A percentile compares a stretch with the other conserved stretches of the same genome.
phyloP scores from a whole-genome alignment of 179 eudicot genomes.

The Sideroxylon spinosum region DNA sequence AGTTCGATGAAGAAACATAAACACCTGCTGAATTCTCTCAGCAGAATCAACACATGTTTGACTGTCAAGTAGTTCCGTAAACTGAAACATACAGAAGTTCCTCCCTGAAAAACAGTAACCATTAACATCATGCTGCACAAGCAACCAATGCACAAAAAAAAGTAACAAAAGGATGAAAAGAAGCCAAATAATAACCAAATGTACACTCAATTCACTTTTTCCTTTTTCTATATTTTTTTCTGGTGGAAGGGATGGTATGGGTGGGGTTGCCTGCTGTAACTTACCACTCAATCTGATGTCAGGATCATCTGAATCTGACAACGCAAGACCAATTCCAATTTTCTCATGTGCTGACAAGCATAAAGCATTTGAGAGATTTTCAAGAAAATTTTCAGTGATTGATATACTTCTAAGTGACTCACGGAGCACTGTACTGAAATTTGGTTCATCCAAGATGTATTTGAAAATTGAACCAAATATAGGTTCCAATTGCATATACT shows the following conservation, averaged over 20 bases:
- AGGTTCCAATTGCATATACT: conserved; percentile 46
- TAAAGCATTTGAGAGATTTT: conserved; percentile 52
- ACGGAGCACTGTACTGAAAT: conserved; percentile 67
- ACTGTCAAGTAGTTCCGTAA: conserved; percentile 54
- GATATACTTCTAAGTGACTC: conserved; percentile 47
- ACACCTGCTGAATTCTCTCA: conserved; percentile 65
- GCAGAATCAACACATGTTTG: conserved; percentile 39
- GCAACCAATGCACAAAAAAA: conserved; percentile 4
- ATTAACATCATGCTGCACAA: conserved; percentile 8
- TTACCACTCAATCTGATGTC: conserved; percentile 61
- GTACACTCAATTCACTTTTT: neutral
- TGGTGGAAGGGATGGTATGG: neutral
- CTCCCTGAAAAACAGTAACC: conserved; percentile 48
- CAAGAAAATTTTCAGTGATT: conserved; percentile 63
- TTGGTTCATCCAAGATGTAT: conserved; percentile 58
- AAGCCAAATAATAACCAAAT: neutral
- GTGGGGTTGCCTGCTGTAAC: conserved; percentile 15
- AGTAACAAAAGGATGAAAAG: conserved; percentile 7
- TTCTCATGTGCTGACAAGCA: conserved; percentile 59
- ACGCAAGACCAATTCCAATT: conserved; percentile 81
- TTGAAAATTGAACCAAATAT: conserved; percentile 52
- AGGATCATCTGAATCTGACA: conserved; percentile 61
- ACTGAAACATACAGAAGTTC: conserved; percentile 73
- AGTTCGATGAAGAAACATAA: conserved; percentile 70
- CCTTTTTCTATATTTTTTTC: neutral